Conservation (phyloP, 345 rosid genomes). For the Arabis hirsuta region DNA sequence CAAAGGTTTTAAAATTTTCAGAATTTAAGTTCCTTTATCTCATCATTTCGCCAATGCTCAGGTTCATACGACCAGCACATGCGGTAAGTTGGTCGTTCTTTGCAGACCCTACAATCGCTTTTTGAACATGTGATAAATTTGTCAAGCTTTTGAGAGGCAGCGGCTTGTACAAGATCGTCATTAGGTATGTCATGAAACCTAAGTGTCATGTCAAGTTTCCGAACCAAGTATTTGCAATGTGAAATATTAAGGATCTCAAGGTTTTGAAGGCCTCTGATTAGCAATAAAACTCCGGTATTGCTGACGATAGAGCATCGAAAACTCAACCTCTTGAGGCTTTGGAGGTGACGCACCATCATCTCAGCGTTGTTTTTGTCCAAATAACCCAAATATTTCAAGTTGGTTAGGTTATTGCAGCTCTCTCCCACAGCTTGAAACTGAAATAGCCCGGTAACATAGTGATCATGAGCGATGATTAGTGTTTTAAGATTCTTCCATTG, state of each 20-base stretch:
- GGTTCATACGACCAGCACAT: not conserved
- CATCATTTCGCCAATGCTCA: slow-evolving; percentile 22
- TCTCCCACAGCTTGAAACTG: slow-evolving; percentile 18
- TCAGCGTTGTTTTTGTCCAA: not conserved
- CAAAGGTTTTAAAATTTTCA: not conserved
- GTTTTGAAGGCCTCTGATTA: slow-evolving; percentile 12
- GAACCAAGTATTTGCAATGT: not conserved
- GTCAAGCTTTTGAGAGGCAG: slow-evolving; percentile 14
- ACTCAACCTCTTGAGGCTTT: slow-evolving; percentile 21
- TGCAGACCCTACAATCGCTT: slow-evolving; percentile 3
- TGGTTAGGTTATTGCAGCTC: slow-evolving; percentile 21
- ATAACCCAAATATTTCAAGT: slow-evolving; percentile 14
- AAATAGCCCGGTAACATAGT: not conserved
- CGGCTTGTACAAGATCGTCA: slow-evolving; percentile 9
- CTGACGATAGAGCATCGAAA: not conserved
- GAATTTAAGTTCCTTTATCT: slow-evolving; percentile 25
- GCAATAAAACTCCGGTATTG: not conserved
- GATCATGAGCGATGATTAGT: slow-evolving; percentile 13
- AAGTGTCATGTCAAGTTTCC: not conserved
- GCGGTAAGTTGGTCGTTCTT: not conserved
- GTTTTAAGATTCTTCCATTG: slow-evolving; percentile 29
- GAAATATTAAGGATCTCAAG: slow-evolving; percentile 14
- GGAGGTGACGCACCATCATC: not conserved
- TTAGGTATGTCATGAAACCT: not conserved
- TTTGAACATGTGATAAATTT: not conserved